Conservation (phyloP, 108 stramenopile genomes). For the Skeletonema marinoi region DNA sequence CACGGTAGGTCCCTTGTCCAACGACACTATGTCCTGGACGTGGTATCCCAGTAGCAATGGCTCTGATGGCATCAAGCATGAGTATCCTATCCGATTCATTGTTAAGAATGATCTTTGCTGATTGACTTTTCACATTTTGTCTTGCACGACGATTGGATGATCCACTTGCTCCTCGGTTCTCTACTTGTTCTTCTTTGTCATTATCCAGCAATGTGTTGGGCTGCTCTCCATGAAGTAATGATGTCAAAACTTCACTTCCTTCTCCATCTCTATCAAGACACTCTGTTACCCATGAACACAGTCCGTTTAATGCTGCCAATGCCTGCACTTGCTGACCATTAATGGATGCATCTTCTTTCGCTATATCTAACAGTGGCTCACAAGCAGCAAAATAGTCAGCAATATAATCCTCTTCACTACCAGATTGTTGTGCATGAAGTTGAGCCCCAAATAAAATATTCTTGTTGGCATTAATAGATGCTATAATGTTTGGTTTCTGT, state of each 20-base stretch:
- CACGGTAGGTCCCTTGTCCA: constrained; percentile 68
- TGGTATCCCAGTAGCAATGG: constrained; percentile 76
- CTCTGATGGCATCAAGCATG: constrained; percentile 60
- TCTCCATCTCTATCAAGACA: constrained; percentile 47
- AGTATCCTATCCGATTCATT: constrained; percentile 21
- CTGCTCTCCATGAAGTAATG: constrained; percentile 21
- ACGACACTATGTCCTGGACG: constrained; percentile 71
- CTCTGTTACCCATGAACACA: constrained; percentile 64
- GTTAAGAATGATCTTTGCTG: constrained; percentile 1
- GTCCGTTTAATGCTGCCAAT: constrained; percentile 65
- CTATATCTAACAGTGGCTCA: constrained; percentile 57
- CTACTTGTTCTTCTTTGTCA: constrained; percentile 1
- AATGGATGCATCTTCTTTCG: constrained; percentile 62
- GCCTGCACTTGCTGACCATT: constrained; percentile 84
- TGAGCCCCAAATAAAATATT: constrained; percentile 76
- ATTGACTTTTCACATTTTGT: constrained; percentile 14
- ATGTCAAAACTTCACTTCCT: constrained; percentile 29
- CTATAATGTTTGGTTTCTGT: constrained; percentile 12
- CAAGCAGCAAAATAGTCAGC: constrained; percentile 47
- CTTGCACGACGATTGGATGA: constrained; percentile 3
- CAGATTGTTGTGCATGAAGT: constrained; percentile 20
- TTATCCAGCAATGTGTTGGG: neutral
- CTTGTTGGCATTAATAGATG: constrained; percentile 60
- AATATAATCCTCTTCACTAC: neutral
- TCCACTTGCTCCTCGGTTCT: neutral